These are phyloP conservation scores for Medicago ruthenica DNA, from an alignment of 306 rosid species.

Conservation along the genomic window DNA sequence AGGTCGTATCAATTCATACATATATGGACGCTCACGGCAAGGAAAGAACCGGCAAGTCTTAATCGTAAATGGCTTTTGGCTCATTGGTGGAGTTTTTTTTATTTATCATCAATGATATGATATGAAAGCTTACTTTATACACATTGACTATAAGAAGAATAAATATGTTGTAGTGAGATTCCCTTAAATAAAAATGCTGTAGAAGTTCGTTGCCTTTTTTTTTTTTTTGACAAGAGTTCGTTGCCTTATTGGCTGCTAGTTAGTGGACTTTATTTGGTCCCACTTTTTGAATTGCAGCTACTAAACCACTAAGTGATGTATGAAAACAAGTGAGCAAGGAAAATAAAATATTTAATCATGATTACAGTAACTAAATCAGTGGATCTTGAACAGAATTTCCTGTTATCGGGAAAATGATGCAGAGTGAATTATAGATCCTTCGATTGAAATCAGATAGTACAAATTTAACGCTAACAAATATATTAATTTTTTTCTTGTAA, in stretches of 20 bases:
- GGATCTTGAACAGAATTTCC: too few species aligned
- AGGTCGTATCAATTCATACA: neutral
- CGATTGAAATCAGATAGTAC: too few species aligned
- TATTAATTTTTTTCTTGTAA: too few species aligned
- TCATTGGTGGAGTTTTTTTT: neutral
- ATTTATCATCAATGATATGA: neutral
- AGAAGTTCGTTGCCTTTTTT: conserved; percentile 2
- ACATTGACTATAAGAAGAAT: neutral
- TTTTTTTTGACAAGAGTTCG: too few species aligned
- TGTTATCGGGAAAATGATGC: too few species aligned
- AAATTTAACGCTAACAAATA: too few species aligned
- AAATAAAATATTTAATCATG: conserved; percentile 14
- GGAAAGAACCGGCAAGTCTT: conserved; percentile 10
- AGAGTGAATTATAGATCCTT: too few species aligned
- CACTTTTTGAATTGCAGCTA: conserved; percentile 14
- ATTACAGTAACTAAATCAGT: neutral
- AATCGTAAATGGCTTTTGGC: conserved; percentile 16
- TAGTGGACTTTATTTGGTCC: conserved; percentile 23
- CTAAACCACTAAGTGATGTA: neutral
- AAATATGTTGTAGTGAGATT: neutral
- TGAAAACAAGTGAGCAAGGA: neutral
- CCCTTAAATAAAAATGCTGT: too few species aligned
- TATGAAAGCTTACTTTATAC: neutral
- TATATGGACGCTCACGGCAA: conserved; percentile 16
- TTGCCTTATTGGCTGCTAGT: neutral